Conservation (phyloP, 2,329 filamentous ascomycete species). For the Fusarium incarnatum region DNA sequence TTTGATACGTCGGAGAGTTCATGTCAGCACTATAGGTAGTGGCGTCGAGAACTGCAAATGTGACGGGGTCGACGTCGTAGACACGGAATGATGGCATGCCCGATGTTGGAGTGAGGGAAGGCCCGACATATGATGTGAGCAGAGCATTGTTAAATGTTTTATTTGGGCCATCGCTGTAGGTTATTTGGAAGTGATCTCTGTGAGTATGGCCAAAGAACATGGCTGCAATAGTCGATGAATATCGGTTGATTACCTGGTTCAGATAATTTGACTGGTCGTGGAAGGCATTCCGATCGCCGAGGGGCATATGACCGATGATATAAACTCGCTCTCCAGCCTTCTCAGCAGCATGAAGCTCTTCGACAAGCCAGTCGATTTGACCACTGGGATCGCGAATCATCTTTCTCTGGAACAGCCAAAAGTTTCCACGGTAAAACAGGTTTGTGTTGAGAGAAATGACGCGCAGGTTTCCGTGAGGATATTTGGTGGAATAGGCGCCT, state of each 20-base stretch:
- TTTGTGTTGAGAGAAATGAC: slow-evolving; percentile 71
- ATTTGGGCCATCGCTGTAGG: slow-evolving; percentile 61
- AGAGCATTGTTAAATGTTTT: slow-evolving; percentile 58
- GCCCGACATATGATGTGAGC: slow-evolving; percentile 65
- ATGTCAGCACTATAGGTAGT: slow-evolving; percentile 67
- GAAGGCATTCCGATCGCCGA: slow-evolving; percentile 63
- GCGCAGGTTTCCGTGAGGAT: slow-evolving; percentile 60
- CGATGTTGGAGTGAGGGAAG: slow-evolving; percentile 65
- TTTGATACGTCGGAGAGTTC: slow-evolving; percentile 57
- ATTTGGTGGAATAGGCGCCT: slow-evolving; percentile 63
- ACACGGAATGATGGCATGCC: slow-evolving; percentile 69
- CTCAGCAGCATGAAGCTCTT: slow-evolving; percentile 65
- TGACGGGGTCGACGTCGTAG: slow-evolving; percentile 68
- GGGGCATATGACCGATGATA: slow-evolving; percentile 68
- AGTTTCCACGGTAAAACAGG: slow-evolving; percentile 69
- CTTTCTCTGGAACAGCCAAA: slow-evolving; percentile 63
- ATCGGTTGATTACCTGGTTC: slow-evolving; percentile 65
- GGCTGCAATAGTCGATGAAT: slow-evolving; percentile 64
- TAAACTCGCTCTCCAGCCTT: slow-evolving; percentile 64
- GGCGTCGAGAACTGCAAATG: slow-evolving; percentile 65
- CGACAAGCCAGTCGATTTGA: slow-evolving; percentile 65
- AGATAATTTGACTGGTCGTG: slow-evolving; percentile 65
- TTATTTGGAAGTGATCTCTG: slow-evolving; percentile 66
- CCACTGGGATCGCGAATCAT: slow-evolving; percentile 63
- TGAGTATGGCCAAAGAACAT: slow-evolving; percentile 71